phyloP scores from a whole-genome alignment of 352 stramenopile species.

The Peronosclerospora sorghi region DNA sequence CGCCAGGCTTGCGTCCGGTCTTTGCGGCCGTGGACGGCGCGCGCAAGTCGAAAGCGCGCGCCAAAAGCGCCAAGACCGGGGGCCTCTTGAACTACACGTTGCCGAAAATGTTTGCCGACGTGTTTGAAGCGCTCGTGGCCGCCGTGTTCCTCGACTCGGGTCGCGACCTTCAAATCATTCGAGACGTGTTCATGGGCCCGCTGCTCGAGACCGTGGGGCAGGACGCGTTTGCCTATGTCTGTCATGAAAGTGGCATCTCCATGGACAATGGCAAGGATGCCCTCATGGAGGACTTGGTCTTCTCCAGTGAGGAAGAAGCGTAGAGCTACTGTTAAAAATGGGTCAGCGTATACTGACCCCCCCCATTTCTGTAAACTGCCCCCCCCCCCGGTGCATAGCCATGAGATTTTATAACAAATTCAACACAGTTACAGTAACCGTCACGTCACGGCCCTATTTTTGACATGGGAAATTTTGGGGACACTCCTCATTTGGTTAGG shows the following conservation, averaged over 20 bases:
- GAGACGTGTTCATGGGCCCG: conserved; percentile 76
- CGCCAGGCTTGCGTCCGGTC: conserved; percentile 14
- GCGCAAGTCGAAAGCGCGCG: conserved; percentile 12
- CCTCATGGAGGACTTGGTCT: conserved; percentile 36
- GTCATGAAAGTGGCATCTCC: conserved; percentile 52
- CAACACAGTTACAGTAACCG: too few relatives aligned
- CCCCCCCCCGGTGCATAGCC: too few relatives aligned
- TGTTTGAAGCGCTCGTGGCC: conserved; percentile 81
- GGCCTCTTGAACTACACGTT: conserved; percentile 27
- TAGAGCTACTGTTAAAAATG: conserved; percentile 1
- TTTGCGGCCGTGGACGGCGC: conserved; percentile 16
- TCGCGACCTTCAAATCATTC: conserved; percentile 52
- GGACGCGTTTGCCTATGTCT: conserved; percentile 67
- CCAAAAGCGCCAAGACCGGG: conserved; percentile 2
- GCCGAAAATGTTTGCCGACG: conserved; percentile 81
- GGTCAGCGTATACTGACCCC: too few relatives aligned
- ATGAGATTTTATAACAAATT: too few relatives aligned
- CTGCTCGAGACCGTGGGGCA: conserved; percentile 57
- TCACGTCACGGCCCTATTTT: too few relatives aligned
- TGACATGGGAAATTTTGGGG: too few relatives aligned
- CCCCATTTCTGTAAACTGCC: too few relatives aligned
- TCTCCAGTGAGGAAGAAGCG: conserved; percentile 32
- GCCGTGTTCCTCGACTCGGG: conserved; percentile 80
- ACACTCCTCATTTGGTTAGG: too few relatives aligned
- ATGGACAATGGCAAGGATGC: conserved; percentile 23